phyloP scores from a whole-genome alignment of 2,329 filamentous ascomycete genomes.

The Ophiosphaerella narmari region DNA sequence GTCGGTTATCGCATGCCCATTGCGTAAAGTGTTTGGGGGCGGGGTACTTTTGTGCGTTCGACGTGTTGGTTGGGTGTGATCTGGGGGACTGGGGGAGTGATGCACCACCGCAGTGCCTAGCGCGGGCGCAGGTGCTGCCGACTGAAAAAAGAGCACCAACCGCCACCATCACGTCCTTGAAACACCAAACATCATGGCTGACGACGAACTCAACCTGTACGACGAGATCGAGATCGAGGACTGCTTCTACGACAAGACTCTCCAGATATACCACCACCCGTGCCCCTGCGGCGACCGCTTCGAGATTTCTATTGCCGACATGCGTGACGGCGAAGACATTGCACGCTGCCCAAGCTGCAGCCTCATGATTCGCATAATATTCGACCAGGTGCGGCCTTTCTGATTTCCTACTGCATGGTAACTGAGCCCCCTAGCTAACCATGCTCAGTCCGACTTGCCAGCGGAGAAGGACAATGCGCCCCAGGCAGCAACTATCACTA shows the following conservation, averaged over 20 bases:
- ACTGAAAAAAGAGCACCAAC: not conserved
- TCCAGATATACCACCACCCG: constrained; percentile 92
- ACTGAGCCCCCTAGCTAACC: constrained; percentile 2
- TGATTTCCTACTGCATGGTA: not conserved
- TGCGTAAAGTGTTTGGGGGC: constrained; percentile 5
- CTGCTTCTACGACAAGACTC: constrained; percentile 85
- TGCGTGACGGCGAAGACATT: constrained; percentile 88
- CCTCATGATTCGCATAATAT: constrained; percentile 94
- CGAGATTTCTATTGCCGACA: constrained; percentile 82
- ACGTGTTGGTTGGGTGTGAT: not conserved
- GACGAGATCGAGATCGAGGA: constrained; percentile 99
- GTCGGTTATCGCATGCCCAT: constrained; percentile 19
- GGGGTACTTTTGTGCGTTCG: not conserved
- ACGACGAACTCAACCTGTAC: constrained; percentile 70
- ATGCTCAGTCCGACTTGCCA: constrained; percentile 38
- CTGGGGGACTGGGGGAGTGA: not conserved
- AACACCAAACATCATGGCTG: constrained; percentile 29
- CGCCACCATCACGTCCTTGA: not conserved
- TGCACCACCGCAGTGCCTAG: not conserved
- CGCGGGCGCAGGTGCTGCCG: not conserved
- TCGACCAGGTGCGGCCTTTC: constrained; percentile 69
- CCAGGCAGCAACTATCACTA: constrained; percentile 30
- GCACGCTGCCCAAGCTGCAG: constrained; percentile 98
- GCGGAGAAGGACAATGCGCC: constrained; percentile 30
- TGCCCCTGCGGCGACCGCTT: constrained; percentile 98